Evolutionary conservation across 1,139 yeast species (phyloP).

Genomic region (Geotrichum carabidarum): DNA sequence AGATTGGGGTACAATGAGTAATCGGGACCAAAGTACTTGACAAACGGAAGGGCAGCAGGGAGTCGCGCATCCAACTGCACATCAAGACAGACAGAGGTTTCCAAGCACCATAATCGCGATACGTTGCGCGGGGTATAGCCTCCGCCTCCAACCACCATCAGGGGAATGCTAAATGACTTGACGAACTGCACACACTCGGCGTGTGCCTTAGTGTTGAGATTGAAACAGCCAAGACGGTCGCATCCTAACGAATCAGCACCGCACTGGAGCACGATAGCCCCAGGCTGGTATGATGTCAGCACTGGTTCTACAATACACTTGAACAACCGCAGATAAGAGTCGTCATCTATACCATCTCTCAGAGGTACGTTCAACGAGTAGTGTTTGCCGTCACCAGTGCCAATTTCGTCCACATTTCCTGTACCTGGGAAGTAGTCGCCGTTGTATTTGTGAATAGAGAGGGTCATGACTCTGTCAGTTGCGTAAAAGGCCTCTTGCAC

Average conservation of each 20-base stretch:
- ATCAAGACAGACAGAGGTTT: conserved; percentile 81
- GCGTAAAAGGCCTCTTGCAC: conserved; percentile 96
- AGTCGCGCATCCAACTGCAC: conserved; percentile 68
- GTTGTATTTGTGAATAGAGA: conserved; percentile 88
- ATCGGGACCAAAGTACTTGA: conserved; percentile 90
- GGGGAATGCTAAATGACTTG: conserved; percentile 79
- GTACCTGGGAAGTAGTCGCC: conserved; percentile 98
- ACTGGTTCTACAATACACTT: conserved; percentile 85
- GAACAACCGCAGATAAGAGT: conserved; percentile 69
- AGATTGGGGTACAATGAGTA: conserved; percentile 82
- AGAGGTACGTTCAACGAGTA: conserved; percentile 90
- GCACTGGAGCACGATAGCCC: conserved; percentile 91
- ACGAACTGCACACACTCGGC: conserved; percentile 91
- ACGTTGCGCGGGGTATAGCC: conserved; percentile 97
- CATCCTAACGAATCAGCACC: conserved; percentile 96
- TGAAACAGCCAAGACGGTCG: conserved; percentile 90
- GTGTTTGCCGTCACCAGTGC: conserved; percentile 81
- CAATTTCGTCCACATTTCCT: conserved; percentile 80
- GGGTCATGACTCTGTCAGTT: conserved; percentile 92
- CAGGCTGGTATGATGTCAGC: conserved; percentile 76
- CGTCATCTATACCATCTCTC: conserved; percentile 94
- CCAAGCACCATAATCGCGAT: conserved; percentile 90
- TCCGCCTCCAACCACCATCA: conserved; percentile 93
- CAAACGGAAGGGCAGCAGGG: conserved; percentile 76
- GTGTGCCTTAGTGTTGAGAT: conserved; percentile 83